phyloP scores from a whole-genome alignment of 2,329 filamentous ascomycete genomes.

The Penicillium sp. region DNA sequence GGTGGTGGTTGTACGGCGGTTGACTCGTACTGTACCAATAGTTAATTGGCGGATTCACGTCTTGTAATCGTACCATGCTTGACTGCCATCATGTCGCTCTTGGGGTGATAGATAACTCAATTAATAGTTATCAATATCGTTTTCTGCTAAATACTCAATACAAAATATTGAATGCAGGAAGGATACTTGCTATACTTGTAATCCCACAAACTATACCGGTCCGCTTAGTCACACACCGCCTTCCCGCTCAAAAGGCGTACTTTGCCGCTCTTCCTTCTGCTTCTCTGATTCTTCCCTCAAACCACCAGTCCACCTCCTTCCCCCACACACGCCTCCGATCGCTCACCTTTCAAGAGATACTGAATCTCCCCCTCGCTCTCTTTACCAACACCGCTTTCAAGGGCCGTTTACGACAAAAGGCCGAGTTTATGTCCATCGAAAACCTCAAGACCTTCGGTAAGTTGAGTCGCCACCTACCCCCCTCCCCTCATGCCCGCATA shows the following conservation, averaged over 20 bases:
- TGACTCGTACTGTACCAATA: conserved; percentile 19
- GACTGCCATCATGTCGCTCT: not conserved
- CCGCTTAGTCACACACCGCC: conserved; percentile 40
- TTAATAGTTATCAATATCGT: too few species aligned
- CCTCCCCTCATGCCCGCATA: conserved; percentile 10
- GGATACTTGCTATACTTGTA: too few species aligned
- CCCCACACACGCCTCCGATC: conserved; percentile 26
- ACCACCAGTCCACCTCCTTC: conserved; percentile 27
- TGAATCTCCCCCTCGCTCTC: conserved; percentile 36
- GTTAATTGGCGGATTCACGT: conserved; percentile 3
- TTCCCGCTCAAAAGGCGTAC: conserved; percentile 42
- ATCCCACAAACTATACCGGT: not conserved
- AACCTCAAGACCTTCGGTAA: conserved; percentile 95
- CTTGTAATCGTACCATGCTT: conserved; percentile 10
- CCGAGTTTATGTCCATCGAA: conserved; percentile 98
- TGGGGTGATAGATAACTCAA: too few species aligned
- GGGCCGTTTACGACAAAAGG: conserved; percentile 61
- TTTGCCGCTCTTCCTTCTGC: conserved; percentile 35
- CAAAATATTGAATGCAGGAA: too few species aligned
- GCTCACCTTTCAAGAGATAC: conserved; percentile 34
- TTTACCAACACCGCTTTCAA: conserved; percentile 45
- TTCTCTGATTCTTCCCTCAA: conserved; percentile 34
- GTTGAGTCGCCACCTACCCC: conserved; percentile 48
- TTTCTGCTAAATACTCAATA: not conserved
- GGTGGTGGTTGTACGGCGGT: not conserved